A percentile compares a stretch with the other conserved stretches of the same genome.
Conservation (phyloP, 1,139 yeast species). For the Kurtzmaniella quercitrusa region DNA sequence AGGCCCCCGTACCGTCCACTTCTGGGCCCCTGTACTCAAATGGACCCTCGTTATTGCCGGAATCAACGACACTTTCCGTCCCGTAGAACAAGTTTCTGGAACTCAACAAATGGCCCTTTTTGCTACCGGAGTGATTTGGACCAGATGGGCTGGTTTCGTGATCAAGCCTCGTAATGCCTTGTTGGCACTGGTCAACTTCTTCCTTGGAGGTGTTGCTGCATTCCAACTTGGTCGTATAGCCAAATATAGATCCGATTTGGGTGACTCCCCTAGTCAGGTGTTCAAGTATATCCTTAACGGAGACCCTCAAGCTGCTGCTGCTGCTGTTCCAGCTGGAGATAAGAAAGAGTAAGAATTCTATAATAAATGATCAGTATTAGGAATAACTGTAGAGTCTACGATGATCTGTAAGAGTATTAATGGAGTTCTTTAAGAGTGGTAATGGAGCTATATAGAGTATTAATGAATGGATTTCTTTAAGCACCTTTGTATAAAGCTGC, state of each 20-base stretch:
- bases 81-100: slow-evolving; percentile 87
- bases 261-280: slow-evolving; percentile 52
- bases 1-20: slow-evolving; percentile 93
- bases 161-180: slow-evolving; percentile 84
- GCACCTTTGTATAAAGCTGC: too few relatives aligned
- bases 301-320: slow-evolving; percentile 15
- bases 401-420: too few relatives aligned
- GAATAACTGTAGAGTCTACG: background rate
- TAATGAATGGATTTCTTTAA: too few relatives aligned
- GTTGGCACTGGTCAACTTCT: slow-evolving; percentile 91
- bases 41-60: slow-evolving; percentile 95
- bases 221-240: slow-evolving; percentile 72
- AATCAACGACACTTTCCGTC: slow-evolving; percentile 77
- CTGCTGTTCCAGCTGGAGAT: slow-evolving; percentile 5
- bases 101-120: slow-evolving; percentile 87
- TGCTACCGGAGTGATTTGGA: slow-evolving; percentile 95
- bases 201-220: slow-evolving; percentile 87
- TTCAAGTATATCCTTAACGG: slow-evolving; percentile 56
- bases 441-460: too few relatives aligned
- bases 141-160: slow-evolving; percentile 92
- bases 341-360: background rate
- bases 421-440: too few relatives aligned
- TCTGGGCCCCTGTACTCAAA: slow-evolving; percentile 72
- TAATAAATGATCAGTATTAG: background rate
- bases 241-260: slow-evolving; percentile 51